phyloP scores from a whole-genome alignment of 148 eudicot genomes.

The Rhododendron griersonianum region DNA sequence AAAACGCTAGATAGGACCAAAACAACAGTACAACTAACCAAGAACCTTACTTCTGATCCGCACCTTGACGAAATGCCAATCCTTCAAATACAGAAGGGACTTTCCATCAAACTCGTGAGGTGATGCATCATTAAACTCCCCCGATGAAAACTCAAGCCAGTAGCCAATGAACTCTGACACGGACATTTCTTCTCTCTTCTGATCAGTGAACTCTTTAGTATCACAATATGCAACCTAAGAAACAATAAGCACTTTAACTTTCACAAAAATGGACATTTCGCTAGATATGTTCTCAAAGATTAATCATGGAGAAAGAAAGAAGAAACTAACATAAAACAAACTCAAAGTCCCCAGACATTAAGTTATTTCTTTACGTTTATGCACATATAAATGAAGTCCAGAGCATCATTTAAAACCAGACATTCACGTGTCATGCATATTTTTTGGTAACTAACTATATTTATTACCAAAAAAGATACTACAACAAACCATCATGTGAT shows the following conservation, averaged over 20 bases:
- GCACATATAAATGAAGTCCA: not conserved
- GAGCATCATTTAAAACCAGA: not conserved
- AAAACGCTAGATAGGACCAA: not conserved
- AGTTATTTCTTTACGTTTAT: not conserved
- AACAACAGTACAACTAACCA: not conserved
- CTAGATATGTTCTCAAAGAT: not conserved
- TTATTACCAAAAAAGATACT: not conserved
- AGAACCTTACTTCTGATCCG: not conserved
- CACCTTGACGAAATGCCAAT: slow-evolving; percentile 99
- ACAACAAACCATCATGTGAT: not conserved
- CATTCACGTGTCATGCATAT: not conserved
- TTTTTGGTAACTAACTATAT: not conserved
- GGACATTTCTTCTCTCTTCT: slow-evolving; percentile 68
- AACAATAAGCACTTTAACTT: slow-evolving; percentile 2
- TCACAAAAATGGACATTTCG: not conserved
- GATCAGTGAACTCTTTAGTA: slow-evolving; percentile 68
- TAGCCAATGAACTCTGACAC: slow-evolving; percentile 71
- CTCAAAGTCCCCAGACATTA: not conserved
- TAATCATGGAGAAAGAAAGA: slow-evolving; percentile 1
- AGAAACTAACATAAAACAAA: not conserved
- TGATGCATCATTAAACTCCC: slow-evolving; percentile 15
- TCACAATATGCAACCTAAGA: slow-evolving; percentile 79
- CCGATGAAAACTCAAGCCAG: slow-evolving; percentile 39
- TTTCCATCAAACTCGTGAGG: slow-evolving; percentile 20
- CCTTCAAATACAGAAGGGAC: slow-evolving; percentile 74